A percentile compares a stretch with the other conserved stretches of the same genome.
Evolutionary conservation across 257 asterid species (phyloP).

Genomic region (Penstemon eatonii): DNA sequence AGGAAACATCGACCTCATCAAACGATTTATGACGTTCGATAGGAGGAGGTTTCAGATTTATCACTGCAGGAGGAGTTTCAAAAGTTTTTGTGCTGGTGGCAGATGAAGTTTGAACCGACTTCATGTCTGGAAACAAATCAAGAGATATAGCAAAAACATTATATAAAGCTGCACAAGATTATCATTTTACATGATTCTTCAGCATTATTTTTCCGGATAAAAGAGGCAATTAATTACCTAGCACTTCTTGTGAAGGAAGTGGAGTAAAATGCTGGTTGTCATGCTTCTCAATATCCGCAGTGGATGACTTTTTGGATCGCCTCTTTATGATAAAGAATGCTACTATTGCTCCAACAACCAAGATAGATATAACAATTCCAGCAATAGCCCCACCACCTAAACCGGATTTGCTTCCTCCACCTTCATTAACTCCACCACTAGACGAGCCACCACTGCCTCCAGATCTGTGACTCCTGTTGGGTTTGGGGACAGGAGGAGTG

Average conservation of each 20-base stretch:
- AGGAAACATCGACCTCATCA: constrained; percentile 65
- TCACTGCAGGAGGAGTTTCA: constrained; percentile 61
- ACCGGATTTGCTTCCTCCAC: constrained; percentile 59
- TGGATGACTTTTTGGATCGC: constrained; percentile 56
- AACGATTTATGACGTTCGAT: constrained; percentile 74
- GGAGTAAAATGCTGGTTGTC: constrained; percentile 74
- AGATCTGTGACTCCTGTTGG: constrained; percentile 46
- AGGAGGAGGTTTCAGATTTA: constrained; percentile 84
- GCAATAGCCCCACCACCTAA: constrained; percentile 87
- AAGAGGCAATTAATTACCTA: constrained; percentile 37
- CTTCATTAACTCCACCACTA: constrained; percentile 36
- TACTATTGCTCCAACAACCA: constrained; percentile 74
- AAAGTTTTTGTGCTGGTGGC: constrained; percentile 46
- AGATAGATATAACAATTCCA: constrained; percentile 72
- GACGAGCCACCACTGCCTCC: constrained; percentile 52
- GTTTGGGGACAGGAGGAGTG: constrained; percentile 74
- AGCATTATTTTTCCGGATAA: no score
- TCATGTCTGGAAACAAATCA: constrained; percentile 51
- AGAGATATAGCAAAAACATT: neutral
- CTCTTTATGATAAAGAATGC: constrained; percentile 71
- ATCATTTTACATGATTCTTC: neutral
- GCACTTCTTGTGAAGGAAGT: constrained; percentile 61
- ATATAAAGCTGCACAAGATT: neutral
- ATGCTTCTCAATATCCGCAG: constrained; percentile 58
- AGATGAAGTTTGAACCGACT: constrained; percentile 54